Evolutionary conservation across 768 basidiomycete species (phyloP).

Genomic region (Russula virescens): DNA sequence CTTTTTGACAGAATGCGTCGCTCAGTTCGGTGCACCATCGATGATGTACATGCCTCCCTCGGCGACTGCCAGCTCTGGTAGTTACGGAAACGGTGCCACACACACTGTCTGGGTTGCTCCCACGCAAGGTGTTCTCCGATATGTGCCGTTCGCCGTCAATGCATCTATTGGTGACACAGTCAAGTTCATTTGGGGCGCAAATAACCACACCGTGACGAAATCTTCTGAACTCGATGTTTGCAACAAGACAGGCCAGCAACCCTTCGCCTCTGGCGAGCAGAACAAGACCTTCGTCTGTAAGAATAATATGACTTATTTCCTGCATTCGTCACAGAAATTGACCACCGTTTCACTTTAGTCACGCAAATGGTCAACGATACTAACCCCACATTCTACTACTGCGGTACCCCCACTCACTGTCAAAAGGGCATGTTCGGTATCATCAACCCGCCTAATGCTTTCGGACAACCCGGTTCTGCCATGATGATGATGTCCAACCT

Average conservation of each 20-base stretch:
- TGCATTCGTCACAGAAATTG: slow-evolving; percentile 24
- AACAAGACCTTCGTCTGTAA: slow-evolving; percentile 57
- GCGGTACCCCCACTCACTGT: slow-evolving; percentile 65
- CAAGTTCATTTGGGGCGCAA: slow-evolving; percentile 70
- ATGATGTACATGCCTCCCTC: slow-evolving; percentile 29
- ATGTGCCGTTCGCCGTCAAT: slow-evolving; percentile 68
- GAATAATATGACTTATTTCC: neutral
- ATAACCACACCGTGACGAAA: slow-evolving; percentile 82
- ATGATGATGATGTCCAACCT: slow-evolving; percentile 45
- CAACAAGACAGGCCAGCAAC: slow-evolving; percentile 58
- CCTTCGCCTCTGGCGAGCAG: slow-evolving; percentile 63
- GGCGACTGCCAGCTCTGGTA: slow-evolving; percentile 27
- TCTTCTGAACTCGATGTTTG: slow-evolving; percentile 59
- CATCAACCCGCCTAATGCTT: slow-evolving; percentile 57
- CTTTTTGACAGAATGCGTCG: slow-evolving; percentile 51
- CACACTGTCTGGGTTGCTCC: slow-evolving; percentile 78
- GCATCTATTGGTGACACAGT: slow-evolving; percentile 74
- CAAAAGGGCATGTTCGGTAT: slow-evolving; percentile 83
- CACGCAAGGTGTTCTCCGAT: slow-evolving; percentile 67
- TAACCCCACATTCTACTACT: slow-evolving; percentile 69
- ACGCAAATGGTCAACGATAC: slow-evolving; percentile 69
- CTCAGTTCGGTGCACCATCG: slow-evolving; percentile 44
- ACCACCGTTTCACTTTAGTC: slow-evolving; percentile 32
- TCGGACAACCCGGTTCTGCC: slow-evolving; percentile 42
- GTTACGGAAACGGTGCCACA: slow-evolving; percentile 48